Evolutionary conservation across 1,284 basidiomycete genomes (phyloP), one percentile per base, ranked within the genome.

Genomic region (Apiotrichum gamsii): DNA sequence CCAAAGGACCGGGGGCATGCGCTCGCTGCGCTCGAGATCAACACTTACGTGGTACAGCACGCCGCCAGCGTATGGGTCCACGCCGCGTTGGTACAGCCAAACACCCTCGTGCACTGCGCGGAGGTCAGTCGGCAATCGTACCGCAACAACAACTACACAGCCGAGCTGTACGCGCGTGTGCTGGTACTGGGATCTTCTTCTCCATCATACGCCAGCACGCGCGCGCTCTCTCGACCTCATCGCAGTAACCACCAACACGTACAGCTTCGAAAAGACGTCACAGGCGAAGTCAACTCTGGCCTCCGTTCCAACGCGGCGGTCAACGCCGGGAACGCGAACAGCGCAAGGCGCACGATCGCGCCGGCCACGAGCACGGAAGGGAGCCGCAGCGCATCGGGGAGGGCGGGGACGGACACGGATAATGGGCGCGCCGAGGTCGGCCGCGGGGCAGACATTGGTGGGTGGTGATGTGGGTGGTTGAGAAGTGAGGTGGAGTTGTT

Each of bases 31-130:
- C n/a, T 18, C 33, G 8, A 9, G 5, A 20, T 3, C 23, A 15
- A 6, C 8, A 64, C 81, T 53, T 72, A 91, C 89, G 70, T 91
- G 89, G 63, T 85, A 79, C 64, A 91, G 89, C 11, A 82, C 74
- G 2, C 87, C 86, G 38, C 87, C 88, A 47, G 82, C 78, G 62
- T 95, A 95, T 21, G 90, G 90, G 63, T 93, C 81, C 24, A 87
- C 73, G 5, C 80, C 81, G 69, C 84, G 75, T 29, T 77, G 72
- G 56, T 82, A 82, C 13, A 94, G 77, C 68, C 83, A 89, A 9
- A 90, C 77, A 2, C 90, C 90, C 70, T 95, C 91, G 61, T 82
- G 81, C 49, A 95, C 90, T 94, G 55, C 21, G 8, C 21, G 34
- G 20, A 16, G 41, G n/a, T 46, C 19, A 50, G 46, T 28, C n/a